phyloP scores from a whole-genome alignment of 2,329 filamentous ascomycete species.

The Chaetomium sp. region DNA sequence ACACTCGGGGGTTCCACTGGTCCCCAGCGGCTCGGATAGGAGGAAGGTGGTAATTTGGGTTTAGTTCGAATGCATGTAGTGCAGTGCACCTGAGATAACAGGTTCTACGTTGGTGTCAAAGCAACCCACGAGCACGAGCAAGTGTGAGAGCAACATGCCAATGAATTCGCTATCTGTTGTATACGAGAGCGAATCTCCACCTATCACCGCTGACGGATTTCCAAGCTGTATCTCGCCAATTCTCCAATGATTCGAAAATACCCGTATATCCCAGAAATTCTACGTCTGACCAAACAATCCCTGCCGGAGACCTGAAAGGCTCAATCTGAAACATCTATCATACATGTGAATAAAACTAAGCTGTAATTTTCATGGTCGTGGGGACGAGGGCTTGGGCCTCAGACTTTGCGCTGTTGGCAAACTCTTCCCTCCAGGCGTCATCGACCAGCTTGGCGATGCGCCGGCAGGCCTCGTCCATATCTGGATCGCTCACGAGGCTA shows the following conservation, averaged over 20 bases:
- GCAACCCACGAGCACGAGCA: neutral
- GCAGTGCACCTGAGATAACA: too few relatives aligned
- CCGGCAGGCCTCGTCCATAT: slow-evolving; percentile 17
- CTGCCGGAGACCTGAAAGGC: neutral
- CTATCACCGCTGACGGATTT: neutral
- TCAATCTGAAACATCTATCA: neutral
- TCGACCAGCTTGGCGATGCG: slow-evolving; percentile 16
- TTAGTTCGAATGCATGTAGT: neutral
- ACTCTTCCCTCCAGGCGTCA: slow-evolving; percentile 15
- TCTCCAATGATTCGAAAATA: neutral
- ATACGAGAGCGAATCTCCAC: neutral
- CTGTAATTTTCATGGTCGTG: neutral
- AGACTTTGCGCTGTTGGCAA: slow-evolving; percentile 3
- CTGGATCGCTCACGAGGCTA: slow-evolving; percentile 11
- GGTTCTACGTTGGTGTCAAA: neutral
- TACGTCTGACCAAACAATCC: neutral
- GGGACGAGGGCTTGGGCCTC: neutral
- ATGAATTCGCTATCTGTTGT: neutral
- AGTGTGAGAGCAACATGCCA: neutral
- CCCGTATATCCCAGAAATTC: neutral
- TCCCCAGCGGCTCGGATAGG: neutral
- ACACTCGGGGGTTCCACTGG: neutral
- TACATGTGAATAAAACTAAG: neutral
- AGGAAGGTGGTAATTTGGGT: neutral
- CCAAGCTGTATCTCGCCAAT: neutral